Conservation (phyloP, 768 basidiomycete genomes). For the Strobilomyces confusus region DNA sequence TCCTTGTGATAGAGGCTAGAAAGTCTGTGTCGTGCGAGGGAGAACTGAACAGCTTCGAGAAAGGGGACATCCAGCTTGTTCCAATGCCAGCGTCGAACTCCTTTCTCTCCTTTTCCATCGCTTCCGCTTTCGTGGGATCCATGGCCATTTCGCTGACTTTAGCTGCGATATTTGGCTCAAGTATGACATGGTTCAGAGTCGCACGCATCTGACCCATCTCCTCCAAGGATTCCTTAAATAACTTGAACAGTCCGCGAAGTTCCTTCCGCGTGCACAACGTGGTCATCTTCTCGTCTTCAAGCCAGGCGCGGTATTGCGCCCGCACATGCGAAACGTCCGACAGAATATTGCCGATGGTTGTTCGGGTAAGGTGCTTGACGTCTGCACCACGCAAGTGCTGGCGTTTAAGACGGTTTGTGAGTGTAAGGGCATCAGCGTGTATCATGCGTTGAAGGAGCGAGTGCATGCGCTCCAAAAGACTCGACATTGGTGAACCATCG, state of each 20-base stretch:
- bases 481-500: conserved; percentile 44
- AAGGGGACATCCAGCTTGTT: conserved; percentile 77
- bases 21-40: conserved; percentile 23
- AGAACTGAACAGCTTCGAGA: conserved; percentile 73
- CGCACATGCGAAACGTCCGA: conserved; percentile 69
- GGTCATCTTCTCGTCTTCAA: conserved; percentile 72
- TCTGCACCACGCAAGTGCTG: conserved; percentile 86
- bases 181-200: conserved; percentile 82
- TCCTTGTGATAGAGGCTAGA: conserved; percentile 16
- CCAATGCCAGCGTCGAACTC: conserved; percentile 33
- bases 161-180: conserved; percentile 76
- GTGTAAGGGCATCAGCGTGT: conserved; percentile 79
- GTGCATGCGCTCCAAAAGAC: conserved; percentile 59
- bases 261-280: conserved; percentile 72
- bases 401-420: conserved; percentile 87
- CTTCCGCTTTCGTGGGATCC: conserved; percentile 51
- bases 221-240: conserved; percentile 79
- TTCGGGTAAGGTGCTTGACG: conserved; percentile 79
- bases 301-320: conserved; percentile 61
- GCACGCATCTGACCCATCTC: conserved; percentile 81
- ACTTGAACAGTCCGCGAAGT: conserved; percentile 73
- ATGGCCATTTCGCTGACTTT: conserved; percentile 70
- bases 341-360: conserved; percentile 71
- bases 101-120: conserved; percentile 32
- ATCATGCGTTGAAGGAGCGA: conserved; percentile 60